Conservation (phyloP, 345 rosid genomes). For the Aquilaria yunnanensis region DNA sequence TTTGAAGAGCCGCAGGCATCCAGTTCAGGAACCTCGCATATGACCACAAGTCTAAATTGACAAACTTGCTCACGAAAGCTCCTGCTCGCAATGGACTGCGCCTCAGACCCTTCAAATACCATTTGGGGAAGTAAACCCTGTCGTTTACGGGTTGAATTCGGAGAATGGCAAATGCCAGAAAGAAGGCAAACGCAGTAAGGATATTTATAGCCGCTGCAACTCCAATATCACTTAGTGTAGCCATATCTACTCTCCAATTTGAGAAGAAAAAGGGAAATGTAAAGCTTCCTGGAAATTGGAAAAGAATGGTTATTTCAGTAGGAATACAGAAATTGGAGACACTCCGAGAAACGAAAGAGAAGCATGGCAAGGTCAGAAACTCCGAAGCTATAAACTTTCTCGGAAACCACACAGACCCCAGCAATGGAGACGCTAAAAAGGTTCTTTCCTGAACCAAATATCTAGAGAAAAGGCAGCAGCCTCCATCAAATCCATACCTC, state of each 20-base stretch:
- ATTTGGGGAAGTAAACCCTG: slow-evolving; percentile 90
- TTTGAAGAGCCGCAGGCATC: slow-evolving; percentile 89
- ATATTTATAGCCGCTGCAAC: slow-evolving; percentile 82
- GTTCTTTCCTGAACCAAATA: no score
- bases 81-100: slow-evolving; percentile 47
- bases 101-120: slow-evolving; percentile 84
- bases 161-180: slow-evolving; percentile 68
- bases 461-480: no score
- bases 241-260: slow-evolving; percentile 36
- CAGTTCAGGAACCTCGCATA: slow-evolving; percentile 70
- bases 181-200: slow-evolving; percentile 66
- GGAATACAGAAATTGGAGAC: no score
- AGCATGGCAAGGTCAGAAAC: no score
- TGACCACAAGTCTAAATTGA: slow-evolving; percentile 72
- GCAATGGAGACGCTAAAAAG: no score
- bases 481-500: no score
- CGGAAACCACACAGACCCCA: no score
- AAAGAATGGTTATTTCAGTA: no score
- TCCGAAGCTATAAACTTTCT: no score
- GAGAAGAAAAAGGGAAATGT: no score
- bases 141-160: slow-evolving; percentile 90
- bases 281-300: no score
- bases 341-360: no score
- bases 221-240: slow-evolving; percentile 71
- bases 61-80: slow-evolving; percentile 56